Evolutionary conservation across 371 early-diverging fungal genomes (phyloP), one percentile per base, ranked within the genome.

Genomic region (Mycotypha africana): DNA sequence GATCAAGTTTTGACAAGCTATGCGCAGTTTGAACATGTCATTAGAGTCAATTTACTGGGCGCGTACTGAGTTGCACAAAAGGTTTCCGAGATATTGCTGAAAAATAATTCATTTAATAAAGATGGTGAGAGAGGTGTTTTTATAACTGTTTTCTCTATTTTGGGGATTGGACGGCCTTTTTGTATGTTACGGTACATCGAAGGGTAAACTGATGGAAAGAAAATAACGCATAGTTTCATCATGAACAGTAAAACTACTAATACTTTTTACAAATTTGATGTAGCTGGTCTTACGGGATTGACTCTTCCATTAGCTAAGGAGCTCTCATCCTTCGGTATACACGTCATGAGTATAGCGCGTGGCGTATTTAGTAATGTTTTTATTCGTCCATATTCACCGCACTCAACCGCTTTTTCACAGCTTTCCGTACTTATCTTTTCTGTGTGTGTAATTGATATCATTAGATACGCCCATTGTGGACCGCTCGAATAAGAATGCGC

Each of bases 231-330:
- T 33, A 11, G 10, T 15, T 33, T 41, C 25, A n/a, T n/a, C n/a
- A n/a, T n/a, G n/a, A n/a, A n/a, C n/a, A n/a, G n/a, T n/a, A n/a
- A n/a, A n/a, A n/a, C n/a, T n/a, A n/a, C n/a, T n/a, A n/a, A n/a
- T n/a, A n/a, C n/a, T n/a, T n/a, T n/a, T n/a, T n/a, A n/a, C n/a
- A n/a, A n/a, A n/a, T n/a, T n/a, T n/a, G n/a, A n/a, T 14, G 1
- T 19, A 70, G 72, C 72, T 19, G 83, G 70, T 40, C 63, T 82
- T 32, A 73, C 78, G 24, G 76, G 76, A 2, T 49, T 82, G 51
- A 79, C 81, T 4, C 42, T 83, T 16, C 83, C 83, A 6, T 59
- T 83, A 56, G 82, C 83, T 17, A 64, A 65, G 26, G 81, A 83
- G 25, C 38, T 83, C 30, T 54, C 80, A 20, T 43, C 55, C 5